Conservation (phyloP, 495 filamentous ascomycete genomes). For the Hypoxylon lenormandii region DNA sequence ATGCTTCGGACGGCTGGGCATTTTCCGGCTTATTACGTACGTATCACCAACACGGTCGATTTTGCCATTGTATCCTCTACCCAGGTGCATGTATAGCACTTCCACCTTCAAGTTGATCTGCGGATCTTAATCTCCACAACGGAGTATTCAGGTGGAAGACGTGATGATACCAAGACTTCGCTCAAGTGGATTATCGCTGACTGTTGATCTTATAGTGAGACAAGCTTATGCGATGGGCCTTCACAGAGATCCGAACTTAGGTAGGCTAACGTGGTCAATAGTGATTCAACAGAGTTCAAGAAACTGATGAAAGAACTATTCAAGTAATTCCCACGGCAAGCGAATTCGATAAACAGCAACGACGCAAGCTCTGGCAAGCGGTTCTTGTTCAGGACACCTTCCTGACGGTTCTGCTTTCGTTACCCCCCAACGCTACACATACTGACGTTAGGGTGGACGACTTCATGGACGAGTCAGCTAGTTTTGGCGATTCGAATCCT, state of each 20-base stretch:
- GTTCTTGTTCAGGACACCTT: slow-evolving; percentile 81
- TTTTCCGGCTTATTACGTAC: slow-evolving; percentile 67
- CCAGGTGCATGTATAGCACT: neutral
- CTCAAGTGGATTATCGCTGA: slow-evolving; percentile 18
- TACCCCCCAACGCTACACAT: slow-evolving; percentile 77
- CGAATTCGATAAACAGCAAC: slow-evolving; percentile 73
- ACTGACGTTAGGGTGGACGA: slow-evolving; percentile 77
- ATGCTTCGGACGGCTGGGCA: slow-evolving; percentile 78
- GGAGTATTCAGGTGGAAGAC: neutral
- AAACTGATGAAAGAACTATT: slow-evolving; percentile 13
- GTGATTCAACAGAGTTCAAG: neutral
- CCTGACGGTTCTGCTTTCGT: slow-evolving; percentile 76
- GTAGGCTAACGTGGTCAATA: slow-evolving; percentile 44
- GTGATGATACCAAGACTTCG: neutral
- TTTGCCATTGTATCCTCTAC: neutral
- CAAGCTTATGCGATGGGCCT: slow-evolving; percentile 82
- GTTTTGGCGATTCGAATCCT: slow-evolving; percentile 62
- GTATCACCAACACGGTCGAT: slow-evolving; percentile 4
- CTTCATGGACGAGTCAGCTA: slow-evolving; percentile 64
- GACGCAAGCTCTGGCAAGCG: slow-evolving; percentile 79
- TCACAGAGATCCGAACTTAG: slow-evolving; percentile 77
- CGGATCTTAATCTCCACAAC: neutral
- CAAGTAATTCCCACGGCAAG: slow-evolving; percentile 67
- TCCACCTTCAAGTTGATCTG: neutral
- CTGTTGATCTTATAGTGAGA: slow-evolving; percentile 60